Conservation (phyloP, 805 yeast genomes). For the Wickerhamia fluorescens region DNA sequence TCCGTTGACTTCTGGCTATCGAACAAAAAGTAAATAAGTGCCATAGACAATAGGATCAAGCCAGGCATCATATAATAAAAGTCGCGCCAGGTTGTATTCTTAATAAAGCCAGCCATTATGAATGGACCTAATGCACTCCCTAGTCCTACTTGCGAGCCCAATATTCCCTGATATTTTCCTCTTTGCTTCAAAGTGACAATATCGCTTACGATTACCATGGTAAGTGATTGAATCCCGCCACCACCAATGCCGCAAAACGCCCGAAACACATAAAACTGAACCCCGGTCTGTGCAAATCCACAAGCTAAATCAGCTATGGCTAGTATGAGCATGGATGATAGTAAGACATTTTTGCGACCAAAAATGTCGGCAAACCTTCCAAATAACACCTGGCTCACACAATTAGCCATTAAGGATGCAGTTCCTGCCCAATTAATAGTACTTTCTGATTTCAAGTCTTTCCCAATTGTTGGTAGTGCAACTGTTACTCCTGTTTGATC, state of each 20-base stretch:
- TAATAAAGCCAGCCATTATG: conserved; percentile 15
- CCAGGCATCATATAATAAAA: conserved; percentile 17
- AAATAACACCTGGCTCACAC: conserved; percentile 69
- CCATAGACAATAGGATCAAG: conserved; percentile 9
- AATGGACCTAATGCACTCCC: conserved; percentile 18
- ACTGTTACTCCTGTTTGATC: conserved; percentile 18
- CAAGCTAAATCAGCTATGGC: conserved; percentile 36
- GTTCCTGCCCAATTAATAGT: conserved; percentile 60
- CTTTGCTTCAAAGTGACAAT: conserved; percentile 47
- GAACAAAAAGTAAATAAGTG: conserved; percentile 10
- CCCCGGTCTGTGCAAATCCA: conserved; percentile 38
- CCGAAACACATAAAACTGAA: conserved; percentile 41
- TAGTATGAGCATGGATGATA: conserved; percentile 39
- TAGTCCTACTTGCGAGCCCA: conserved; percentile 17
- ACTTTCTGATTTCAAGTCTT: conserved; percentile 13
- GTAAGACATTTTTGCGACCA: conserved; percentile 43
- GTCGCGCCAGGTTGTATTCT: conserved; percentile 13
- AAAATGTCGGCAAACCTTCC: conserved; percentile 65
- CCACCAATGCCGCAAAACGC: conserved; percentile 56
- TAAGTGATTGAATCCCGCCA: conserved; percentile 47
- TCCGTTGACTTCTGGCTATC: conserved; percentile 7
- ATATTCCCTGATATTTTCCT: conserved; percentile 45
- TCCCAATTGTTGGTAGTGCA: conserved; percentile 14
- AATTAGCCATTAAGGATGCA: conserved; percentile 57
- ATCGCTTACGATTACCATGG: conserved; percentile 49